Percentiles rank a stretch among this genome's conserved stretches.
Evolutionary conservation across 2,329 filamentous ascomycete genomes (phyloP).

Genomic region (Zopfia rhizophila): DNA sequence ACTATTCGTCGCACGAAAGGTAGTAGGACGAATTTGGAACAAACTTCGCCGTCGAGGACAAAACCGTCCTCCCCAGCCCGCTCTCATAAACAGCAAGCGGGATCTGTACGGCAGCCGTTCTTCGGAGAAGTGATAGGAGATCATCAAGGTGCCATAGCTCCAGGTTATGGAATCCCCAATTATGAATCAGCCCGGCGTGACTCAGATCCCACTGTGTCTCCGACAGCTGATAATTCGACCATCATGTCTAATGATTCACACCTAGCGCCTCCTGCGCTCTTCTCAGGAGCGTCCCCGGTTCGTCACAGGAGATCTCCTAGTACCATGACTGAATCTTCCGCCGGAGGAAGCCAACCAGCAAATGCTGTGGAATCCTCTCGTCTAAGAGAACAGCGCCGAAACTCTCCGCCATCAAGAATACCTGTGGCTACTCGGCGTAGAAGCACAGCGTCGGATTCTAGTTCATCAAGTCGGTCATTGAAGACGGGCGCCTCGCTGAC

Average conservation of each 20-base stretch:
- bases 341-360: constrained; percentile 1
- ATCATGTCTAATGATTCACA: constrained; percentile 22
- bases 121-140: constrained; percentile 50
- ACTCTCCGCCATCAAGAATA: constrained; percentile 46
- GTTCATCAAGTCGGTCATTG: constrained; percentile 45
- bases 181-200: constrained; percentile 28
- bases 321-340: constrained; percentile 17
- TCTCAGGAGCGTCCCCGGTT: constrained; percentile 32
- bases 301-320: constrained; percentile 31
- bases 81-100: constrained; percentile 27
- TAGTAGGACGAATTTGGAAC: constrained; percentile 37
- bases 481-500: constrained; percentile 34
- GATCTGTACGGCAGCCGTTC: constrained; percentile 40
- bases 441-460: constrained; percentile 48
- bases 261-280: constrained; percentile 24
- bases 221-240: constrained; percentile 17
- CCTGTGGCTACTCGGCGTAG: constrained; percentile 43
- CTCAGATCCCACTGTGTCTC: constrained; percentile 19
- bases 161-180: constrained; percentile 47
- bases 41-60: constrained; percentile 35
- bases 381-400: constrained; percentile 26
- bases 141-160: constrained; percentile 36
- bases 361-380: not conserved
- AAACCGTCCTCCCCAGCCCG: constrained; percentile 36
- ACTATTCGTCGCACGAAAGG: constrained; percentile 37